Evolutionary conservation across 108 stramenopile species (phyloP), one percentile per base, ranked within the genome.

Genomic region (Licmophora abbreviata): DNA sequence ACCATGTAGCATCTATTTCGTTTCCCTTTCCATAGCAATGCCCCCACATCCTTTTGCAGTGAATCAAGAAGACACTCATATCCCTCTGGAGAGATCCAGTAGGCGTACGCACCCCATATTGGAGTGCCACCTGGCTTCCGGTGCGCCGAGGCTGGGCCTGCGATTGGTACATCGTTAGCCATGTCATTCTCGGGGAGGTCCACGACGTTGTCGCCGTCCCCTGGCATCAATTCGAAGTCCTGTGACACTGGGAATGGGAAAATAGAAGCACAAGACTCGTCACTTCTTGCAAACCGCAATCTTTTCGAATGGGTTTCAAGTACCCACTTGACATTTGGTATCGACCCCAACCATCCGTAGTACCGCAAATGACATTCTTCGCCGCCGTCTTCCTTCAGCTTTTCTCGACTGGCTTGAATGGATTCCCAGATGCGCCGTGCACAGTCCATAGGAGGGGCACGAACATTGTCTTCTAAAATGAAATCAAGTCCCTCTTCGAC

Each of bases 391-490:
- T 54, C 46, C 29, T 22, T 15, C 17, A 43, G 29, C 46, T 48
- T 47, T 18, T 58, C 55, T 14, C 49, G 32, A 33, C 64, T 66
- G 1, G 66, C 63, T 28, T 74, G 62, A 35, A 69, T 66, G 7
- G 58, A 53, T 45, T 81, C 71, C 78, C 74, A 81, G 29, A 85
- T 81, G 22, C 70, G 46, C 18, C 59, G 30, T 0, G 87, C 75
- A 43, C 76, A 82, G 29, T 51, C 32, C 23, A 33, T 51, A 0
- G 66, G 30, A 33, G 66, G 64, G 9, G 67, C 69, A 35, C 88
- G 55, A 1, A 88, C 79, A 61, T 93, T 93, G 62, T 93, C 91
- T 61, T 93, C 91, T 41, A 93, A 50, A 31, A 93, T 80, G 30
- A 93, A 61, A 74, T 93, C 91, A 51, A 79, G 83, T 21, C 48